These are phyloP conservation scores for Wickerhamiella slavikovae DNA, from an alignment of 805 yeast species.

Conservation along the genomic window DNA sequence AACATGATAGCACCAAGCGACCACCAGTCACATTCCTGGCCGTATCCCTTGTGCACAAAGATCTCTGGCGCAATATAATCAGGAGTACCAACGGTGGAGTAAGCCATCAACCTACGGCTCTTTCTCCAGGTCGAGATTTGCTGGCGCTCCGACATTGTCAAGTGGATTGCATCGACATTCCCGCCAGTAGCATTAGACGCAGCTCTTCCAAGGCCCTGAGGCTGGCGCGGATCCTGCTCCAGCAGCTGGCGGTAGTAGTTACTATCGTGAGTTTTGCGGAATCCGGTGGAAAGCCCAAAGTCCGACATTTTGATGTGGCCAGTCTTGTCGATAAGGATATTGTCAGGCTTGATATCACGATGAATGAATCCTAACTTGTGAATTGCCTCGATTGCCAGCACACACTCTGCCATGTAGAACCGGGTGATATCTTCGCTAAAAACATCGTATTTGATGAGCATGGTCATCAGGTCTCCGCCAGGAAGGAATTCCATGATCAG, in stretches of 20 bases:
- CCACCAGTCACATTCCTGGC: constrained; percentile 98
- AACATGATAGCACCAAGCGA: constrained; percentile 90
- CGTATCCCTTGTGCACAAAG: constrained; percentile 80
- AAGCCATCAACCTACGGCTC: constrained; percentile 80
- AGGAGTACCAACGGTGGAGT: constrained; percentile 91
- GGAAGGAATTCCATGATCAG: constrained; percentile 69
- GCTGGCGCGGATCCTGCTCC: constrained; percentile 30
- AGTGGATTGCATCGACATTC: constrained; percentile 84
- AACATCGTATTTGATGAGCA: constrained; percentile 86
- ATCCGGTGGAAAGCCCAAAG: constrained; percentile 74
- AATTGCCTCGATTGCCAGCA: constrained; percentile 81
- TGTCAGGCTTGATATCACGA: constrained; percentile 94
- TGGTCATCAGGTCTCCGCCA: constrained; percentile 82
- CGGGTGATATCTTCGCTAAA: constrained; percentile 78
- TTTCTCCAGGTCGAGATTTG: constrained; percentile 95
- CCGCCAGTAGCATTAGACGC: constrained; percentile 41
- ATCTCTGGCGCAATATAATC: constrained; percentile 94
- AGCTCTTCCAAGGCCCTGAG: neutral
- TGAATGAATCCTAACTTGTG: constrained; percentile 89
- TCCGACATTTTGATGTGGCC: constrained; percentile 54
- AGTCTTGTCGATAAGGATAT: constrained; percentile 63
- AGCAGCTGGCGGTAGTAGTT: constrained; percentile 66
- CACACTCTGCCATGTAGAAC: constrained; percentile 92
- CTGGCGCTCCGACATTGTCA: constrained; percentile 86
- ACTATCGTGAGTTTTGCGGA: constrained; percentile 84